Base-by-base conservation (phyloP, 805 yeast genomes). In the Starmerella etchellsii region DNA sequence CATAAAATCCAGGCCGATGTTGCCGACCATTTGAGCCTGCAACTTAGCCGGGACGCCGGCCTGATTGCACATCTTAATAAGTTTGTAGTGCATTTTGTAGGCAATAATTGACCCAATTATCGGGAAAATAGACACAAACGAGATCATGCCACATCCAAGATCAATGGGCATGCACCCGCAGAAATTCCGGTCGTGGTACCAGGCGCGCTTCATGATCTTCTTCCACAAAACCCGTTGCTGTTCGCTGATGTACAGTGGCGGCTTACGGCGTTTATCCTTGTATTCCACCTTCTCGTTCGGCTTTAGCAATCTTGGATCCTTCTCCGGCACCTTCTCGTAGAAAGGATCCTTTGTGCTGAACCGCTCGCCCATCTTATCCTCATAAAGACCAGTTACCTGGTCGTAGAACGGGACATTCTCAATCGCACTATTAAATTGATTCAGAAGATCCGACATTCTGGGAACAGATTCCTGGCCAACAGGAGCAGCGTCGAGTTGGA, bases 181-280 rank as follows among this genome's bases (percentile, higher is more conserved):
- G 53, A 83, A 72, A 56, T 93, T 82, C 49, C 71, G 70, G 57
- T 88, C 97, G 55, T 88, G 85, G 14, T 70, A 54, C 95, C 95
- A 87, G 0, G 96, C 96, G 45, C 73, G 69, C 37, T 63, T 67
- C 54, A 78, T 87, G n/a, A 85, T 64, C 21, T 58, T 62, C 55
- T 77, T 80, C 93, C 91, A 88, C 7, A 68, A 63, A 51, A 71
- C 70, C 35, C 69, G 71, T 48, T 84, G 91, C 29, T 67, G 63
- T 38, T 71, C 70, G 2, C 76, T 64, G 18, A 75, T 69, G 18
- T 69, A 68, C 2, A 66, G 69, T 1, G 87, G 81, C 13, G 82
- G 67, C 46, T 26, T 25, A 16, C 51, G 40, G 26, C 45, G 26
- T 10, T 46, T 36, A 31, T 47, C 43, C 6, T 70, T 69, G 26